Conservation (phyloP, 2,329 filamentous ascomycete species). For the Trichoderma sp. region DNA sequence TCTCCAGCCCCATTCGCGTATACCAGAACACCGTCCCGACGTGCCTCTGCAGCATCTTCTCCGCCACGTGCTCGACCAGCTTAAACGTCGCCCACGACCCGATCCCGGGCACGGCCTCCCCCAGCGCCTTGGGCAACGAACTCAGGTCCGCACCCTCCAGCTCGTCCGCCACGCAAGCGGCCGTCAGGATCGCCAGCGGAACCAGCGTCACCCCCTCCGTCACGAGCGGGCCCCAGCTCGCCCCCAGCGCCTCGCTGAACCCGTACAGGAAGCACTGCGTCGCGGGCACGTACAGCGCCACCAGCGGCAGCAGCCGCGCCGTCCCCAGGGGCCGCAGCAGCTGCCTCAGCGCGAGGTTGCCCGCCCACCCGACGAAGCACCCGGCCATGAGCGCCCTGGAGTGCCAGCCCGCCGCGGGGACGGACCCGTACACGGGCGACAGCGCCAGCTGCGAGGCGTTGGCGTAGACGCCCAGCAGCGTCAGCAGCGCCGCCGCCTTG, state of each 20-base stretch:
- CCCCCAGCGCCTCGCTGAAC: slow-evolving; percentile 67
- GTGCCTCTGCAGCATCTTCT: slow-evolving; percentile 47
- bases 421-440: slow-evolving; percentile 85
- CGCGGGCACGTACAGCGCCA: slow-evolving; percentile 74
- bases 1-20: slow-evolving; percentile 72
- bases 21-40: slow-evolving; percentile 66
- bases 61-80: slow-evolving; percentile 48
- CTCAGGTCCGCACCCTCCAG: slow-evolving; percentile 64
- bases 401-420: slow-evolving; percentile 76
- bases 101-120: slow-evolving; percentile 66
- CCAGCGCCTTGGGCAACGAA: slow-evolving; percentile 57
- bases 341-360: slow-evolving; percentile 57
- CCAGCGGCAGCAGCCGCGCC: slow-evolving; percentile 63
- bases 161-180: slow-evolving; percentile 64
- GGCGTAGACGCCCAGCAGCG: slow-evolving; percentile 59
- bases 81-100: slow-evolving; percentile 68
- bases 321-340: slow-evolving; percentile 51
- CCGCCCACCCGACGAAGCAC: slow-evolving; percentile 72
- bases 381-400: slow-evolving; percentile 64
- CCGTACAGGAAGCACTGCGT: slow-evolving; percentile 72
- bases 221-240: slow-evolving; percentile 70
- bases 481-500: slow-evolving; percentile 37
- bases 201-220: slow-evolving; percentile 75
- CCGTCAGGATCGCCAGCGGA: slow-evolving; percentile 65
- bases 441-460: slow-evolving; percentile 74